Evolutionary conservation across 2,329 filamentous ascomycete genomes (phyloP), one percentile per base, ranked within the genome.

Genomic region (Sporothrix pseudoabietina): DNA sequence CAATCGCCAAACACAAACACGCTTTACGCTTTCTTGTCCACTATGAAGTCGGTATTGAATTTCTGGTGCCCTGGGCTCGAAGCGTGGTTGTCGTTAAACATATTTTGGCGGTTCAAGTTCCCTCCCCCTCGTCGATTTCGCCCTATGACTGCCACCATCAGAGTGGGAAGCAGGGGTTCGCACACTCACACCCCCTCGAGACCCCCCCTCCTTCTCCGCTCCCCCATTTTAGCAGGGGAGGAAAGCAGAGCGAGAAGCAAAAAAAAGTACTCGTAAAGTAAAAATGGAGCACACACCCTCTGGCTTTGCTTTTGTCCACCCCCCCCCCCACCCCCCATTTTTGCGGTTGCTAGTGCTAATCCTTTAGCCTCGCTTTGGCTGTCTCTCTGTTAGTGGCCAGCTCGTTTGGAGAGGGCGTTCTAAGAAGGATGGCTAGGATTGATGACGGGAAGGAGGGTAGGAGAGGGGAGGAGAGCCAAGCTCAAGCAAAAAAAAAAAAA

Each of bases 141-240:
- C 63, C 63, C 44, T 68, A 68, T 22, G 63, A 68, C 41, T 49
- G 41, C 63, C 63, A 47, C 22, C n/a, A 44, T 30, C 61, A 22
- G 63, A 65, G 22, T 26, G 39, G n/a, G 39, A 41, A 65, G 19
- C 39, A 65, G 35, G 35, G 61, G 30, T 47, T 44, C 4, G 6
- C 30, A 59, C 55, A 10, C 52, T 6, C 49, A 54, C 26, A 41
- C 16, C 39, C 61, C 26, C 26, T 26, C n/a, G n/a, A n/a, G n/a
- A n/a, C n/a, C n/a, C n/a, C n/a, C n/a, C n/a, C n/a, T 10, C 39
- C n/a, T 16, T 44, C 61, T 65, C 35, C n/a, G 10, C 8, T 44
- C 12, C 52, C 12, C 52, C 52, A 55, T 55, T 9, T 4, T 22
- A 55, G 10, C 22, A 55, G 52, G 61, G 61, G n/a, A 32, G 35